Percentiles rank a stretch among this genome's conserved stretches.
Evolutionary conservation across 2,329 filamentous ascomycete genomes (phyloP).

Genomic region (Domatiomyces globalis): DNA sequence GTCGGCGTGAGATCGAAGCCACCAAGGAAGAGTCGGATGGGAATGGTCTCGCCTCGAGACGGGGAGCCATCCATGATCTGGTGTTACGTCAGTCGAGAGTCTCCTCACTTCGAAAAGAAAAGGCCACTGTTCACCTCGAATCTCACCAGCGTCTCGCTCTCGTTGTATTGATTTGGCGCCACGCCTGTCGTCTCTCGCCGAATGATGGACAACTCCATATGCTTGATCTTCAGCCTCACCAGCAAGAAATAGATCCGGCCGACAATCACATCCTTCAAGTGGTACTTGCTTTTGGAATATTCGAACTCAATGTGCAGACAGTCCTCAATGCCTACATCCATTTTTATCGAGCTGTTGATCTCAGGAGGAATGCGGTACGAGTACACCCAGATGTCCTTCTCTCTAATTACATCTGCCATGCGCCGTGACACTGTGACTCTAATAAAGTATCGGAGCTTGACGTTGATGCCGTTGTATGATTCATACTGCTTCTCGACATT

Average conservation of each 20-base stretch:
- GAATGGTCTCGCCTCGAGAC: conserved; percentile 82
- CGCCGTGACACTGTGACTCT: conserved; percentile 89
- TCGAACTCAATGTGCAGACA: conserved; percentile 99
- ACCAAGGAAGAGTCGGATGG: conserved; percentile 89
- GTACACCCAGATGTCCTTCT: conserved; percentile 99
- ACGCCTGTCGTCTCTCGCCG: conserved; percentile 90
- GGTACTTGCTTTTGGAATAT: conserved; percentile 98
- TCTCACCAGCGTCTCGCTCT: conserved; percentile 92
- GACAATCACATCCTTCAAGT: conserved; percentile 97
- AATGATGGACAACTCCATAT: conserved; percentile 98
- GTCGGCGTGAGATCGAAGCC: conserved; percentile 96
- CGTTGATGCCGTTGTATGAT: conserved; percentile 98
- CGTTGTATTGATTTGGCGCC: conserved; percentile 97
- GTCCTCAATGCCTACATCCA: conserved; percentile 99
- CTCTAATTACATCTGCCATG: conserved; percentile 95
- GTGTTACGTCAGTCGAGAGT: background rate
- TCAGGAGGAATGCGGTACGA: conserved; percentile 95
- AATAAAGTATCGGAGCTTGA: conserved; percentile 96
- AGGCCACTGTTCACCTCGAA: conserved; percentile 56
- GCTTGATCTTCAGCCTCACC: conserved; percentile 96
- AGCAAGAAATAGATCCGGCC: conserved; percentile 96
- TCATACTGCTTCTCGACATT: conserved; percentile 99
- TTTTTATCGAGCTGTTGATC: conserved; percentile 98
- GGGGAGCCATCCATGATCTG: conserved; percentile 99
- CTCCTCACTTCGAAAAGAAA: background rate